Percentiles rank a stretch among this genome's conserved stretches.
Conservation (phyloP, 768 basidiomycete genomes). For the Suillus subaureus region DNA sequence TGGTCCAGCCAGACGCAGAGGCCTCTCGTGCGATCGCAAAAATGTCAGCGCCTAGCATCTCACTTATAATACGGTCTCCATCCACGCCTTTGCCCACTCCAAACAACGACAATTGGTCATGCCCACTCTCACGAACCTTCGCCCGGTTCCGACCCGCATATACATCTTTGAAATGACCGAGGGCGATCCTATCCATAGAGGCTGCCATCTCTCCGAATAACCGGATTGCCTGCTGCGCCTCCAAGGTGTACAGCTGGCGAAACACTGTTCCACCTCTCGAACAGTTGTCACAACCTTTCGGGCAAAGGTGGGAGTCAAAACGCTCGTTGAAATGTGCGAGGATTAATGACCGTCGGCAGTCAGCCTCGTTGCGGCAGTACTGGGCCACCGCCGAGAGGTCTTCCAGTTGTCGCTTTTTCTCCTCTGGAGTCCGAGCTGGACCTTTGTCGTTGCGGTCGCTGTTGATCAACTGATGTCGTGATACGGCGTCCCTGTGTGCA, state of each 20-base stretch:
- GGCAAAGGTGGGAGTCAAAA: constrained; percentile 70
- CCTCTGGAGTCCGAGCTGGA: constrained; percentile 30
- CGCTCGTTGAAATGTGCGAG: constrained; percentile 86
- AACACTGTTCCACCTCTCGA: constrained; percentile 46
- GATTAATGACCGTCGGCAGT: constrained; percentile 87
- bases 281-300: constrained; percentile 84
- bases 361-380: constrained; percentile 79
- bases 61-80: constrained; percentile 65
- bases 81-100: constrained; percentile 56
- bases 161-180: constrained; percentile 58
- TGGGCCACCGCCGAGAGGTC: constrained; percentile 70
- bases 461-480: constrained; percentile 61
- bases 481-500: constrained; percentile 56
- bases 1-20: constrained; percentile 52
- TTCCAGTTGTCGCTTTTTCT: constrained; percentile 64
- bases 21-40: constrained; percentile 49
- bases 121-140: constrained; percentile 48
- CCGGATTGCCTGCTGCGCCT: constrained; percentile 56
- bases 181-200: constrained; percentile 56
- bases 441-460: constrained; percentile 45
- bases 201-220: constrained; percentile 53
- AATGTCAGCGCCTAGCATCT: constrained; percentile 51
- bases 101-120: constrained; percentile 49
- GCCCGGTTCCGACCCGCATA: constrained; percentile 64
- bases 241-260: constrained; percentile 60